Evolutionary conservation across 495 filamentous ascomycete species (phyloP), one percentile per base, ranked within the genome.

Genomic region (Staphylotrichum tortipilum): DNA sequence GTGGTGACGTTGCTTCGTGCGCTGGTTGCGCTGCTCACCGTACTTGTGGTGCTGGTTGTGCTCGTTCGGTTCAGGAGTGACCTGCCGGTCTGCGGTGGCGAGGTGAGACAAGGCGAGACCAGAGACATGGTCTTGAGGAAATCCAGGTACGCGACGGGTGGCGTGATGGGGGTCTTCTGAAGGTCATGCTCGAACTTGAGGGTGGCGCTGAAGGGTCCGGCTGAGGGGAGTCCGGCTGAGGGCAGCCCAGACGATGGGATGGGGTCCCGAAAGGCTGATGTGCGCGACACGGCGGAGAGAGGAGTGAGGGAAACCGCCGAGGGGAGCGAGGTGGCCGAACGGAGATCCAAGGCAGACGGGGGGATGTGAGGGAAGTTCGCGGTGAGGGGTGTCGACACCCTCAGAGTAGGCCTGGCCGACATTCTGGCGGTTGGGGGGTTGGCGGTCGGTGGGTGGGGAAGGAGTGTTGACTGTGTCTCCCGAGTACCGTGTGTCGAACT

Each of bases 71-170:
- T 61, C 9, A 68, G 41, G n/a, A 46, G 36, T 6, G 60, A 50
- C 55, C 62, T 60, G 22, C 73, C 70, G 40, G 72, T 75, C 14
- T 60, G 56, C 4, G 67, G 63, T 33, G 69, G 58, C 18, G 84
- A 69, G 21, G 82, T 73, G 18, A 65, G 53, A 37, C 56, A 51
- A 2, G 86, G 86, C 10, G 85, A 87, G 33, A 64, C 57, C 17
- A 89, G 70, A 7, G 81, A 80, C 69, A 76, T 73, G 50, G 66
- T 60, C 59, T 87, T 87, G 47, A 97, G 80, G 62, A 96, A 97
- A 56, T 97, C 87, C 35, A 88, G 85, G 61, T 97, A 97, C 46
- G 91, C 89, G 4, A 76, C 72, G 3, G 91, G 91, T 23, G 91
- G 90, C n/a, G 85, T 92, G 68, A 97, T 94, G 40, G 90, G 91